A percentile compares a stretch with the other conserved stretches of the same genome.
Evolutionary conservation across 2,329 filamentous ascomycete species (phyloP).

Genomic region (Fusarium torulosum): DNA sequence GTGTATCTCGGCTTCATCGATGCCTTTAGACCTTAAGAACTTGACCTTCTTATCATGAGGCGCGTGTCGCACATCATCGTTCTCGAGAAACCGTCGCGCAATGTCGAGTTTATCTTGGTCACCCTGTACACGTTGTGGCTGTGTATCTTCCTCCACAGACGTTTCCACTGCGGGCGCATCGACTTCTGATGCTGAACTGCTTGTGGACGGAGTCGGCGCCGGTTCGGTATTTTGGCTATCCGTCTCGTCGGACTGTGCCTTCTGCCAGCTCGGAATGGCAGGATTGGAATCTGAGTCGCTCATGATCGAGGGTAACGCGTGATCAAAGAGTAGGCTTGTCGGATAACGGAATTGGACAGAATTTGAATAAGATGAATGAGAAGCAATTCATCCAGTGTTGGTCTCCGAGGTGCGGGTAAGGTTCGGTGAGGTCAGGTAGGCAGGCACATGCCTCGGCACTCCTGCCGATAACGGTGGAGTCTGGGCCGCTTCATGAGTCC

Average conservation of each 20-base stretch:
- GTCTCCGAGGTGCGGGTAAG: conserved; percentile 43
- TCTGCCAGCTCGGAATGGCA: conserved; percentile 53
- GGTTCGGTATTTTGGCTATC: conserved; percentile 34
- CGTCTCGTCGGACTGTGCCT: conserved; percentile 34
- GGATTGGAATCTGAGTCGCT: conserved; percentile 51
- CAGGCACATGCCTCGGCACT: conserved; percentile 48
- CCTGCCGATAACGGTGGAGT: conserved; percentile 42
- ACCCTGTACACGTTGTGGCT: background rate
- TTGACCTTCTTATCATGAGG: conserved; percentile 78
- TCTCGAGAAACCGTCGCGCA: conserved; percentile 80
- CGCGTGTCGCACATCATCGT: conserved; percentile 77
- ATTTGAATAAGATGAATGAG: conserved; percentile 1
- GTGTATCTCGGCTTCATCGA: conserved; percentile 75
- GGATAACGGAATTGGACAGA: background rate
- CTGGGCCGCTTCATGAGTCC: conserved; percentile 5
- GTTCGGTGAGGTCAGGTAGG: conserved; percentile 33
- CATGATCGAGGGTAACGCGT: conserved; percentile 43
- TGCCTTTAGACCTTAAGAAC: conserved; percentile 83
- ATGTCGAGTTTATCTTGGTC: conserved; percentile 64
- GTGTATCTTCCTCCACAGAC: conserved; percentile 13
- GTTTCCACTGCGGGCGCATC: conserved; percentile 24
- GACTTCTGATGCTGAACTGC: conserved; percentile 33
- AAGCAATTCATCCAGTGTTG: conserved; percentile 12
- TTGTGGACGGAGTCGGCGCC: conserved; percentile 35
- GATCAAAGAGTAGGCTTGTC: background rate